phyloP scores from a whole-genome alignment of 1,284 basidiomycete species.

The Hymenochaete sp. region DNA sequence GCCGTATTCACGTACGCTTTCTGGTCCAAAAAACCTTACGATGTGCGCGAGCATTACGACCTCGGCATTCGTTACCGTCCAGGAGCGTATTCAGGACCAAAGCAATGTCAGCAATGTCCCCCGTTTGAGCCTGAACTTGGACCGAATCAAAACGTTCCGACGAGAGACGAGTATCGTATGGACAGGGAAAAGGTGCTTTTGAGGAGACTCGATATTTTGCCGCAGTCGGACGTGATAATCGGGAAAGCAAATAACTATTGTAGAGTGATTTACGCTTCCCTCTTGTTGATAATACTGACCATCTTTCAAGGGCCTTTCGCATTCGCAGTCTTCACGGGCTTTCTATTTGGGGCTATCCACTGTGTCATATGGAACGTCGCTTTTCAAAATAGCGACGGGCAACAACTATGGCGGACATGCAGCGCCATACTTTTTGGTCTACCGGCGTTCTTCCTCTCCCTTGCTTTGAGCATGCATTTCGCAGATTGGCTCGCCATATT shows the following conservation, averaged over 20 bases:
- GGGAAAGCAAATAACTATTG: background rate
- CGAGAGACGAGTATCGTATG: background rate
- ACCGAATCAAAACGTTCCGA: background rate
- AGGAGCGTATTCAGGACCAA: background rate
- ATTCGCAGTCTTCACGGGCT: background rate
- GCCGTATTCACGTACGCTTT: background rate
- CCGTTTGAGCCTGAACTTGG: background rate
- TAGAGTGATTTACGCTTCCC: background rate
- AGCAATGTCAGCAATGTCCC: background rate
- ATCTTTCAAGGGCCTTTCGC: background rate
- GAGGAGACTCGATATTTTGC: background rate
- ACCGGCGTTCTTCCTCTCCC: background rate
- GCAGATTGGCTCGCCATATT: too few relatives aligned
- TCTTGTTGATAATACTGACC: background rate
- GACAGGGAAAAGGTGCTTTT: background rate
- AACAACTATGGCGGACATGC: background rate
- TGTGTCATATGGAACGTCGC: background rate
- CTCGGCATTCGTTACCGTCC: background rate
- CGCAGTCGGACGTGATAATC: background rate
- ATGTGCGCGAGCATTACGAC: background rate
- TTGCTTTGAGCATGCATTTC: too few relatives aligned
- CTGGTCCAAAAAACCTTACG: background rate
- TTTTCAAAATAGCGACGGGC: background rate
- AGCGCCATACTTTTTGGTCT: background rate
- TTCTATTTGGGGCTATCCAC: constrained; percentile 1